These are phyloP conservation scores for Candida boleticola DNA, from an alignment of 805 yeast genomes.

Conservation along the genomic window DNA sequence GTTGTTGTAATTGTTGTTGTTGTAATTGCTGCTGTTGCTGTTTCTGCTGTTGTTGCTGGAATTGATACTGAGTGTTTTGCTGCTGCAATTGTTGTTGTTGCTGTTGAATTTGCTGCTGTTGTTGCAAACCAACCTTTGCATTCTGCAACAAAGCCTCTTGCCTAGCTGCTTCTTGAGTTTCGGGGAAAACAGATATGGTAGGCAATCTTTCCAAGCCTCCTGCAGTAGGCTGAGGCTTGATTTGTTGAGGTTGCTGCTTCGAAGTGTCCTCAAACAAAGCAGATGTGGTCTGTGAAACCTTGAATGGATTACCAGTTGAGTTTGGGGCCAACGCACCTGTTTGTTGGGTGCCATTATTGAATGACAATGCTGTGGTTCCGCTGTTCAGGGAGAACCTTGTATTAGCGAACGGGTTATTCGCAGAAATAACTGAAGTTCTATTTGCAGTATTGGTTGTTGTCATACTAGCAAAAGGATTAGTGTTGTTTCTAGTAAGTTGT, in stretches of 20 bases:
- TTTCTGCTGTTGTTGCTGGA: slow-evolving; percentile 16
- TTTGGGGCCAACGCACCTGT: slow-evolving; percentile 25
- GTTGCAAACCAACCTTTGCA: slow-evolving; percentile 36
- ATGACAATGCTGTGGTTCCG: slow-evolving; percentile 30
- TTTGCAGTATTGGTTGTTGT: slow-evolving; percentile 14
- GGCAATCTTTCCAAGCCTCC: slow-evolving; percentile 71
- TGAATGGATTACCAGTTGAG: slow-evolving; percentile 65
- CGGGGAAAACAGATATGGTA: slow-evolving; percentile 68
- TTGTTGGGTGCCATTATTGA: slow-evolving; percentile 12
- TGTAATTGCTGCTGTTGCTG: slow-evolving; percentile 16
- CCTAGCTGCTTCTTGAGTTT: slow-evolving; percentile 49
- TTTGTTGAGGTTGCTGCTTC: slow-evolving; percentile 20
- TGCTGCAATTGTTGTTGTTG: slow-evolving; percentile 16
- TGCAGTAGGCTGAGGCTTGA: slow-evolving; percentile 59
- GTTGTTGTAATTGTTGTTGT: slow-evolving; percentile 12
- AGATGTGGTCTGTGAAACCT: slow-evolving; percentile 37
- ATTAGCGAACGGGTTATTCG: slow-evolving; percentile 47
- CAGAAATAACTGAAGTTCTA: background rate
- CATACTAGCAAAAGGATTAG: slow-evolving; percentile 35
- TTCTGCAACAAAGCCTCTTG: slow-evolving; percentile 32
- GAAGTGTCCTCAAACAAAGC: slow-evolving; percentile 26
- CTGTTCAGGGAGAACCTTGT: slow-evolving; percentile 33
- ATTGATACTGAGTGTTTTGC: slow-evolving; percentile 16
- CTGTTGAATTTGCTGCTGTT: slow-evolving; percentile 20
- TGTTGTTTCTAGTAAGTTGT: slow-evolving; percentile 24